A percentile compares a stretch with the other conserved stretches of the same genome.
These are phyloP conservation scores for Hygrocybe coccinea DNA, from an alignment of 768 basidiomycete species.

Conservation along the genomic window DNA sequence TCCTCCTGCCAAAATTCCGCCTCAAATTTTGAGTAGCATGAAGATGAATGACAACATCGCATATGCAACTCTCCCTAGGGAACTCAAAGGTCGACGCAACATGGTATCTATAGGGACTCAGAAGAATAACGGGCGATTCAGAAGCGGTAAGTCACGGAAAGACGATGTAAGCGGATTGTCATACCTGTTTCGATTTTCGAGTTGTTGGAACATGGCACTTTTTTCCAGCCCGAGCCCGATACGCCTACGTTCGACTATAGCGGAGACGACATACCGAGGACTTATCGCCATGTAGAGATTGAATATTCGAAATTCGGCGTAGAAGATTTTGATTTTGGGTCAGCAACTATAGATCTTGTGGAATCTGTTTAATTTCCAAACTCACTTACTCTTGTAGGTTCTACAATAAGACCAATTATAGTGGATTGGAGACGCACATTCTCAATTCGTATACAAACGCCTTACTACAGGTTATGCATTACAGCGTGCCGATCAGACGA, in stretches of 20 bases:
- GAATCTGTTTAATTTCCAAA: background rate
- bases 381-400: slow-evolving; percentile 47
- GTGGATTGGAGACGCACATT: slow-evolving; percentile 95
- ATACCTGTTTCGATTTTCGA: background rate
- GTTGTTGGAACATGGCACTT: background rate
- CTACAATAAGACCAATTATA: slow-evolving; percentile 87
- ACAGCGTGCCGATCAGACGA: slow-evolving; percentile 66
- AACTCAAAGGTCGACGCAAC: slow-evolving; percentile 80
- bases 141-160: slow-evolving; percentile 66
- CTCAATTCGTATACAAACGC: slow-evolving; percentile 95
- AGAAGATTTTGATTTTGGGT: slow-evolving; percentile 99
- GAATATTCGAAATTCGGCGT: slow-evolving; percentile 98
- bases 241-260: slow-evolving; percentile 48
- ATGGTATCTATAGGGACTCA: slow-evolving; percentile 52
- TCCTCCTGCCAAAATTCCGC: slow-evolving; percentile 73
- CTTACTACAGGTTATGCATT: slow-evolving; percentile 86
- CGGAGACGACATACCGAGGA: slow-evolving; percentile 62
- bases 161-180: slow-evolving; percentile 38
- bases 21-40: slow-evolving; percentile 70
- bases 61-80: slow-evolving; percentile 83
- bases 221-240: slow-evolving; percentile 46
- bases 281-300: slow-evolving; percentile 92
- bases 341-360: slow-evolving; percentile 17
- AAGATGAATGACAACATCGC: slow-evolving; percentile 86
- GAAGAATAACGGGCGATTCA: slow-evolving; percentile 66